Evolutionary conservation across 495 filamentous ascomycete genomes (phyloP).

Genomic region (Neurospora sp.): DNA sequence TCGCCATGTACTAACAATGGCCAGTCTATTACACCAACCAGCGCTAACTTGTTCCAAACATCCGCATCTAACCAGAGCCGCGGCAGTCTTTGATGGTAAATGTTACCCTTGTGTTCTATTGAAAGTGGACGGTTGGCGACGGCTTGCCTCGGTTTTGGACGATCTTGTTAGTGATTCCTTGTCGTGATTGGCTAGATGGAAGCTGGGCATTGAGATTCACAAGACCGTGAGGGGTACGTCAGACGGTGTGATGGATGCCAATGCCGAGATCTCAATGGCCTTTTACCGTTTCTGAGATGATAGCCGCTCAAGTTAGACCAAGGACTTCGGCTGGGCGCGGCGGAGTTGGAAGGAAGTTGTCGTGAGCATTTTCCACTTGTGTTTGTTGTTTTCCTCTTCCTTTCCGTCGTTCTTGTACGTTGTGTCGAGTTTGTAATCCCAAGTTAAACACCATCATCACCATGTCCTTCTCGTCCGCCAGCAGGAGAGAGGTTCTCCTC

Average conservation of each 20-base stretch:
- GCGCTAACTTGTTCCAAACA: background rate
- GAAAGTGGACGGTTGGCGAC: background rate
- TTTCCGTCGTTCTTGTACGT: background rate
- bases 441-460: background rate
- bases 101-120: background rate
- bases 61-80: background rate
- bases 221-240: background rate
- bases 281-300: background rate
- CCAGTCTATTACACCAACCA: background rate
- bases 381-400: background rate
- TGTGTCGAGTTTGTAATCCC: background rate
- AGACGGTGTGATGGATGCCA: background rate
- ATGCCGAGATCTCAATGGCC: background rate
- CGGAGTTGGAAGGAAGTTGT: background rate
- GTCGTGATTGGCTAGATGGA: background rate
- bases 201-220: background rate
- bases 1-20: background rate
- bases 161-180: background rate
- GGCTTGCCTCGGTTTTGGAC: background rate
- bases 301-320: background rate
- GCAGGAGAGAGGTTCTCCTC: constrained; percentile 23
- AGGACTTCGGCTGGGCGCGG: background rate
- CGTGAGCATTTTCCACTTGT: background rate
- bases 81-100: background rate
- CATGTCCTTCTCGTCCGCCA: constrained; percentile 25